Evolutionary conservation across 2,329 filamentous ascomycete genomes (phyloP), one percentile per base, ranked within the genome.

Genomic region (Bipolaris zeicola): DNA sequence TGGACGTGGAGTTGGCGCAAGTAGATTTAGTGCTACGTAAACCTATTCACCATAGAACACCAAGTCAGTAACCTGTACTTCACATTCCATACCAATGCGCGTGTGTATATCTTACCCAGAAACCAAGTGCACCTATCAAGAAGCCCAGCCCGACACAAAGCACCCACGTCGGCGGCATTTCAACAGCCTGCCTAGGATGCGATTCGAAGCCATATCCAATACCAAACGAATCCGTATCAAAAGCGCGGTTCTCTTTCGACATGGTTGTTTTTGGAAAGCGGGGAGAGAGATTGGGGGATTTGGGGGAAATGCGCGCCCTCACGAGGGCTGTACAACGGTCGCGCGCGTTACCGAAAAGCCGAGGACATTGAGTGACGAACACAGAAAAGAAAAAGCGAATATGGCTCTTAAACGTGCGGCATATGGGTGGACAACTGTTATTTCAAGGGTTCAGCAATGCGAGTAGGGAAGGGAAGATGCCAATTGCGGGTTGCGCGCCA

Each of bases 1-100:
- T 22, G 82, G 79, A 54, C 95, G 90, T 8, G 95, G 95, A 48
- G 87, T 86, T 14, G 93, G 93, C 7, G 93, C 93, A 73, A 96
- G 82, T 57, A 92, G 75, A 72, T 87, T 87, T 46, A 97, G 84
- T 58, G 88, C 78, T 49, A 86, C 70, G 71, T 90, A 93, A 68
- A 88, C 73, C 87, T 89, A 49, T 42, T 48, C 37, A 24, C 33
- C 6, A 36, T 58, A 14, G n/a, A 13, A 26, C 14, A n/a, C 33
- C 7, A 28, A 10, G 36, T 57, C 37, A 55, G 52, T 31, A 26
- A 26, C 43, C 28, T 43, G 24, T 24, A 50, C 22, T 44, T n/a
- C 11, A n/a, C 6, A 13, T 31, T 5, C 2, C 3, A 33, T 31
- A 26, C 34, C 37, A 41, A 28, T n/a, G 37, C 38, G 20, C 33